Evolutionary conservation across 345 rosid genomes (phyloP).

Genomic region (Gossypium sturtianum): DNA sequence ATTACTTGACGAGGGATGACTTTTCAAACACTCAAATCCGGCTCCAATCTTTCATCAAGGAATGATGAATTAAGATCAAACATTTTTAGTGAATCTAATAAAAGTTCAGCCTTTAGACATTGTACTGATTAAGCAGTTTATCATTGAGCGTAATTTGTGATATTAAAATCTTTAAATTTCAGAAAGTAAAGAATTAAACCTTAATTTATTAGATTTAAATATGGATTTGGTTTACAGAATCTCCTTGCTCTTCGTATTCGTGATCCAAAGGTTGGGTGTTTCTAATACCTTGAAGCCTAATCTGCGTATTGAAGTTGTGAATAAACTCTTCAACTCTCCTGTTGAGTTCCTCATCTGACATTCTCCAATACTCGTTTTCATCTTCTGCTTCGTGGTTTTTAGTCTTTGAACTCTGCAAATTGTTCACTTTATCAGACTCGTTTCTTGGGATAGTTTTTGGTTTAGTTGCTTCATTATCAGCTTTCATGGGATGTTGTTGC

Average conservation of each 20-base stretch:
- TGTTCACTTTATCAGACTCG: conserved; percentile 30
- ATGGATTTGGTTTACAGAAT: neutral
- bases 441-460: conserved; percentile 23
- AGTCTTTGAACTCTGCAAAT: conserved; percentile 6
- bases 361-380: conserved; percentile 41
- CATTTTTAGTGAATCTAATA: too few relatives aligned
- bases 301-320: conserved; percentile 46
- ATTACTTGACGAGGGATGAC: too few relatives aligned
- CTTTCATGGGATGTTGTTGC: neutral
- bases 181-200: neutral
- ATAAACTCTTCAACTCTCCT: conserved; percentile 75
- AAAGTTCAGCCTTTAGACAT: too few relatives aligned
- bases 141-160: neutral
- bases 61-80: too few relatives aligned
- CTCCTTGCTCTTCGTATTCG: neutral
- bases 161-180: neutral
- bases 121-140: too few relatives aligned
- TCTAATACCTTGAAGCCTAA: conserved; percentile 40
- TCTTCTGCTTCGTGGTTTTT: conserved; percentile 3
- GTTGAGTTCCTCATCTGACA: conserved; percentile 78
- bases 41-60: too few relatives aligned
- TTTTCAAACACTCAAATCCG: too few relatives aligned
- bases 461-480: conserved; percentile 2
- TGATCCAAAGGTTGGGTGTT: conserved; percentile 11
- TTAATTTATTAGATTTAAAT: neutral